Evolutionary conservation across 441 rosid species (phyloP).

Genomic region (Adansonia madagascariensis): DNA sequence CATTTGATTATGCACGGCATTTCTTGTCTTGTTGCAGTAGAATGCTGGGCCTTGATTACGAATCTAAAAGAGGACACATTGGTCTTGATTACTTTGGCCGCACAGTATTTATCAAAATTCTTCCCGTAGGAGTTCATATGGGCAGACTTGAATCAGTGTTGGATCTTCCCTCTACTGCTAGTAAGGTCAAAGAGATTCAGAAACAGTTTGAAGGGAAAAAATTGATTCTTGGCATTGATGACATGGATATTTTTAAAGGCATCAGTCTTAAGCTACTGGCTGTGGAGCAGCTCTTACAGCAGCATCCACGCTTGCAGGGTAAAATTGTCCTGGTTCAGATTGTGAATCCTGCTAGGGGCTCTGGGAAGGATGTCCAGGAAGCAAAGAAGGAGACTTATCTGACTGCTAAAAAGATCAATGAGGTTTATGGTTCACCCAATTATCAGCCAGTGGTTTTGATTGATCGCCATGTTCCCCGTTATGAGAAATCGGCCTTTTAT

Average conservation of each 20-base stretch:
- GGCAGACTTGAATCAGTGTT: constrained; percentile 83
- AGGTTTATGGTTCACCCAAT: constrained; percentile 60
- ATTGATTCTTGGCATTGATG: constrained; percentile 77
- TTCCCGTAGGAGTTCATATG: constrained; percentile 88
- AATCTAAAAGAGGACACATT: constrained; percentile 88
- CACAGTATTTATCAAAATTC: constrained; percentile 73
- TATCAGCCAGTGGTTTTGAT: constrained; percentile 80
- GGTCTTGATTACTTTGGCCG: constrained; percentile 92
- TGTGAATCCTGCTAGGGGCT: constrained; percentile 83
- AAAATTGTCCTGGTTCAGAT: constrained; percentile 82
- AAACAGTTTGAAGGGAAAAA: constrained; percentile 63
- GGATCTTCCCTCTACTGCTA: constrained; percentile 66
- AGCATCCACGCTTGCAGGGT: constrained; percentile 57
- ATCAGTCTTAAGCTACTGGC: constrained; percentile 78
- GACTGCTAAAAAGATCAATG: constrained; percentile 71
- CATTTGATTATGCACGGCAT: constrained; percentile 90
- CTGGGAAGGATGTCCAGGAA: constrained; percentile 85
- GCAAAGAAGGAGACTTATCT: constrained; percentile 67
- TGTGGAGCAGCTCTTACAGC: constrained; percentile 70
- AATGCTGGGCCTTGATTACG: constrained; percentile 87
- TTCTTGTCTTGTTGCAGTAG: constrained; percentile 93
- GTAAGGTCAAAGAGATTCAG: constrained; percentile 67
- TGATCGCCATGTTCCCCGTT: constrained; percentile 77
- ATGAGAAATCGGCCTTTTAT: constrained; percentile 85
- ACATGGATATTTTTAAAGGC: constrained; percentile 94